Base-by-base conservation (phyloP, 208 protist species). In the Leishmania guyanensis region DNA sequence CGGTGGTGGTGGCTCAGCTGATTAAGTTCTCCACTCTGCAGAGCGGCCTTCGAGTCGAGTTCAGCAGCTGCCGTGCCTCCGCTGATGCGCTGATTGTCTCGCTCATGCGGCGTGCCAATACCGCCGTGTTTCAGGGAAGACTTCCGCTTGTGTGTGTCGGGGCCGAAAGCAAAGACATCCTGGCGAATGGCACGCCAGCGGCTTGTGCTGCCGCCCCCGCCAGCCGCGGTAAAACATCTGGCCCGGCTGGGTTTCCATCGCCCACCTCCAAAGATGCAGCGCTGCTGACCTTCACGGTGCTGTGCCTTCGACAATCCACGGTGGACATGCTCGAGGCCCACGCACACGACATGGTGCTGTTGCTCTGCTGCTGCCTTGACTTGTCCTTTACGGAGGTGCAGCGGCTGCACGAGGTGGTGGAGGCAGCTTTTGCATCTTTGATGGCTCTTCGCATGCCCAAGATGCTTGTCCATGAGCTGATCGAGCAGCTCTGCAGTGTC, bases 401-500 rank as follows among this genome's bases (percentile, higher is more conserved):
- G 73, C 76, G 83, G 68, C 64, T 93, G 58, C 76, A 83, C 71
- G 48, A 79, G 0, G 77, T 54, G 60, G 88, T 82, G 1, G 79
- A 82, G 50, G 36, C 39, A 0, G 84, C 89, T 29, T 74, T 97
- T 36, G 29, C 86, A 4, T 43, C 68, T n/a, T 70, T 94, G 20
- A 79, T 77, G 12, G 64, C 65, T 20, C 36, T 77, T 26, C 85
- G 83, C 12, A 16, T 92, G 29, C 82, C 88, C n/a, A 95, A 94
- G 79, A 46, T 73, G 14, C 77, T 81, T 9, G 86, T 88, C 29
- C 91, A 96, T 46, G 80, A 46, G 16, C 66, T 92, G 33, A 48
- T 97, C 29, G 83, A 88, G 53, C 71, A 88, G 36, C 80, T 95
- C 0, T 93, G 91, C 79, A 86, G 89, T 48, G 73, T 92, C 10